Conservation (phyloP, 805 yeast genomes). For the Saturnispora saitoi region DNA sequence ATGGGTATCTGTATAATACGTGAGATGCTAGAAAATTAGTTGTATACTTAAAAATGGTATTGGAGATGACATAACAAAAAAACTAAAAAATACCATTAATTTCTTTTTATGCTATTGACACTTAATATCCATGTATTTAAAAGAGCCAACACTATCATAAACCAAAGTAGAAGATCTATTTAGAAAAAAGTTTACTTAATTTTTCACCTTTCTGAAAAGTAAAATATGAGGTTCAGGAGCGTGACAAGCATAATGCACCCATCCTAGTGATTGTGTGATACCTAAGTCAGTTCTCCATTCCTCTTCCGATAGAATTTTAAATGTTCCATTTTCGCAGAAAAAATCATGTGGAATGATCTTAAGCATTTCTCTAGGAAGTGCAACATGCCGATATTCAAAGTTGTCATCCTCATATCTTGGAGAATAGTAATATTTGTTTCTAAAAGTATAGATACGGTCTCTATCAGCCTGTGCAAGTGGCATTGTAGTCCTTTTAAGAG, state of each 20-base stretch:
- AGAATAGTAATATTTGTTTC: constrained; percentile 89
- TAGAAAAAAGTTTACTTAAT: background rate
- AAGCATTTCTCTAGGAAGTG: constrained; percentile 92
- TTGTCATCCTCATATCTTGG: constrained; percentile 89
- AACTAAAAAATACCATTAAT: background rate
- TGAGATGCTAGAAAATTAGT: background rate
- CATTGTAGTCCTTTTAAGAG: constrained; percentile 34
- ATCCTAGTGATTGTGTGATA: constrained; percentile 92
- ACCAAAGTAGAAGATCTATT: background rate
- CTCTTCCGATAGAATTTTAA: constrained; percentile 83
- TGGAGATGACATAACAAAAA: too few relatives aligned
- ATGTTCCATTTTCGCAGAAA: constrained; percentile 89
- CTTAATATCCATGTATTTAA: too few relatives aligned
- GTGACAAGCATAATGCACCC: constrained; percentile 97
- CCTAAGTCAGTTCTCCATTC: constrained; percentile 96
- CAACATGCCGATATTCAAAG: constrained; percentile 92
- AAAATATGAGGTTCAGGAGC: constrained; percentile 98
- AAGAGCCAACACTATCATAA: background rate
- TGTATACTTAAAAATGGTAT: background rate
- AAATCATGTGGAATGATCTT: constrained; percentile 91
- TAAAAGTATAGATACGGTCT: constrained; percentile 81
- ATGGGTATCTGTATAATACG: background rate
- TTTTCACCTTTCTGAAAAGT: constrained; percentile 62
- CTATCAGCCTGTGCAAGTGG: constrained; percentile 76
- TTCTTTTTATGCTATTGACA: too few relatives aligned